Evolutionary conservation across 495 filamentous ascomycete species (phyloP), one percentile per base, ranked within the genome.

Genomic region (Chlorociboria aeruginascens): DNA sequence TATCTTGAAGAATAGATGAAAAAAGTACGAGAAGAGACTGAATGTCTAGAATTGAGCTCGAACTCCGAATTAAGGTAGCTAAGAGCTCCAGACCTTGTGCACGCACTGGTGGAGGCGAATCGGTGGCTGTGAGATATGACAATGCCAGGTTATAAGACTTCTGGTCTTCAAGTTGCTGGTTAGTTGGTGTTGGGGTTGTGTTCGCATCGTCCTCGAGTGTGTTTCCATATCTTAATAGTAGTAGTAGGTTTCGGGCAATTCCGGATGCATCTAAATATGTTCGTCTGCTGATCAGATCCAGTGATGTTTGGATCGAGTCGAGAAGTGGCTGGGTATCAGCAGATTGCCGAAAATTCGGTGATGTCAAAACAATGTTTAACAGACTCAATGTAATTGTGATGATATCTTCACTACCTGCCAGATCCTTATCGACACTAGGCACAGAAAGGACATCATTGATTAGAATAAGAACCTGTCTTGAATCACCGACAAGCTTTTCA

Each of bases 1-100:
- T 68, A 50, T 85, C 81, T 40, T 73, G 74, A 3, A 89, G 68
- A 7, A 88, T 67, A 0, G 76, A 78, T 1, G 84, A 69, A 7
- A 88, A 69, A 0, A 89, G 71, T 1, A 79, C 72, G 3, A 83
- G 60, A 1, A 82, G 81, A 12, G 77, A 73, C 0, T 77, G 78
- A 16, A 88, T 78, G 58, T 92, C 83, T 41, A 90, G 67, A 11
- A 85, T 68, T 0, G 85, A 72, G 8, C 74, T 84, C 13, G 69
- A 59, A 13, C 73, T 67, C 29, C 69, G 66, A 53, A 92, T 77
- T 13, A 94, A 64, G 30, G 67, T 66, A 0, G 78, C 76, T 12
- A 93, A 64, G 1, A 86, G 71, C 16, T 81, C 79, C 32, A 94
- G 76, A 8, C 85, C 87, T 59, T 92, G 83, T 6, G 78, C 81